Evolutionary conservation across 2,329 filamentous ascomycete species (phyloP).

Genomic region (Neoscytalidium dimidiatum): DNA sequence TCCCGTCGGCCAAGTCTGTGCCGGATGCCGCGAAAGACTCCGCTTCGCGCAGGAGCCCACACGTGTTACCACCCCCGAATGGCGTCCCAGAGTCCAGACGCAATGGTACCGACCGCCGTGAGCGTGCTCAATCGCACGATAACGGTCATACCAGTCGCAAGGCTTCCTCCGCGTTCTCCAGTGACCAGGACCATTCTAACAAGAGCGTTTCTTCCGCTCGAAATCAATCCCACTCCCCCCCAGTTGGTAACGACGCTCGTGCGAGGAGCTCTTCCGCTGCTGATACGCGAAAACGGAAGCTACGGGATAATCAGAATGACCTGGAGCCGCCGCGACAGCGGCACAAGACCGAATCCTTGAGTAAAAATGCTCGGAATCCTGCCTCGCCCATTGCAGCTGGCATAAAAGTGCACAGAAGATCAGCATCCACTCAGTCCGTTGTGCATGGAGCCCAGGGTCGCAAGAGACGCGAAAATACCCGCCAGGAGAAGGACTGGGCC

Average conservation of each 20-base stretch:
- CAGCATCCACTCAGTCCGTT: slow-evolving; percentile 40
- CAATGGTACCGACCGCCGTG: slow-evolving; percentile 4
- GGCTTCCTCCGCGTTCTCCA: slow-evolving; percentile 14
- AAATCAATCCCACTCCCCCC: slow-evolving; percentile 14
- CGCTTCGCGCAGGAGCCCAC: background rate
- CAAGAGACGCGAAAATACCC: slow-evolving; percentile 35
- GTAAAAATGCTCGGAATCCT: slow-evolving; percentile 27
- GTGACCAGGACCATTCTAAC: slow-evolving; percentile 16
- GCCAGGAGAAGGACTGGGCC: slow-evolving; percentile 34
- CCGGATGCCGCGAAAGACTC: background rate
- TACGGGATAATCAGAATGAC: slow-evolving; percentile 35
- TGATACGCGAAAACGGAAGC: slow-evolving; percentile 43
- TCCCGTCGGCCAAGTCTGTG: background rate
- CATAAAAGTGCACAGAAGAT: slow-evolving; percentile 39
- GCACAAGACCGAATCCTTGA: slow-evolving; percentile 38
- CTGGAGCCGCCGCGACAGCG: slow-evolving; percentile 44
- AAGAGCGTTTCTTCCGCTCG: slow-evolving; percentile 4
- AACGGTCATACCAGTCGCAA: slow-evolving; percentile 12
- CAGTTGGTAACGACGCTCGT: slow-evolving; percentile 22
- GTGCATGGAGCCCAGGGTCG: slow-evolving; percentile 32
- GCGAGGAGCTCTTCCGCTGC: slow-evolving; percentile 40
- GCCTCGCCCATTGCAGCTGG: slow-evolving; percentile 37
- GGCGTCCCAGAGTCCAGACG: slow-evolving; percentile 8
- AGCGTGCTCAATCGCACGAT: slow-evolving; percentile 12
- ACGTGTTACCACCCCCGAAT: slow-evolving; percentile 4